Base-by-base conservation (phyloP, 306 rosid genomes). In the Vicia faba region DNA sequence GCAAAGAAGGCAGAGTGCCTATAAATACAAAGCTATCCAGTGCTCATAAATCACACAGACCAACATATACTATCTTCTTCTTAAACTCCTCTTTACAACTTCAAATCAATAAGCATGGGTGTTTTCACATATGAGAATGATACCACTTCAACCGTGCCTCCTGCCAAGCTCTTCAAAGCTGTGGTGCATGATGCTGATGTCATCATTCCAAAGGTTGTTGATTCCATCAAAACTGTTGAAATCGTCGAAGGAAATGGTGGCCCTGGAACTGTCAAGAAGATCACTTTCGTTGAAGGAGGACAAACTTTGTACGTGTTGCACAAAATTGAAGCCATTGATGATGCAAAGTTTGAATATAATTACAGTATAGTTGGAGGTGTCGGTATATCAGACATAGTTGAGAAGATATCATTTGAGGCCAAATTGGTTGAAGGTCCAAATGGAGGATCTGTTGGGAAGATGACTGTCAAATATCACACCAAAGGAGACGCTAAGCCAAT, bases 161-260 rank as follows among this genome's bases (percentile, higher is more conserved):
- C 81, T 2, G 63, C 79, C 7, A 82, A 66, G 64, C 70, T 84
- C 4, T 84, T 60, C 86, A 78, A 82, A 75, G 78, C 83, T 23
- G 19, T 84, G 0, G 44, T 78, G 0, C 77, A 74, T 1, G 82
- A 80, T 15, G 53, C 72, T 1, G 80, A 72, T 19, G 33, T 12
- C 4, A 44, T 85, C 49, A 3, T 83, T 39, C 75, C 80, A 6
- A 86, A 82, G 75, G 78, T 55, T 35, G 56, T 35, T 5, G 78
- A 65, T 0, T 29, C 41, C 12, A 39, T 74, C 48, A 35, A 74
- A 53, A 61, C 36, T 38, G 36, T 71, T 55, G 80, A 82, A 61
- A 70, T 29, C 41, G 28, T 82, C 14, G 74, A 77, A 64, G 82
- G 85, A 45, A 60, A 57, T 48, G 82, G 85, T 31, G 82, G 85